Evolutionary conservation across 306 rosid species (phyloP), one percentile per base, ranked within the genome.

Genomic region (Notholithocarpus densiflorus): DNA sequence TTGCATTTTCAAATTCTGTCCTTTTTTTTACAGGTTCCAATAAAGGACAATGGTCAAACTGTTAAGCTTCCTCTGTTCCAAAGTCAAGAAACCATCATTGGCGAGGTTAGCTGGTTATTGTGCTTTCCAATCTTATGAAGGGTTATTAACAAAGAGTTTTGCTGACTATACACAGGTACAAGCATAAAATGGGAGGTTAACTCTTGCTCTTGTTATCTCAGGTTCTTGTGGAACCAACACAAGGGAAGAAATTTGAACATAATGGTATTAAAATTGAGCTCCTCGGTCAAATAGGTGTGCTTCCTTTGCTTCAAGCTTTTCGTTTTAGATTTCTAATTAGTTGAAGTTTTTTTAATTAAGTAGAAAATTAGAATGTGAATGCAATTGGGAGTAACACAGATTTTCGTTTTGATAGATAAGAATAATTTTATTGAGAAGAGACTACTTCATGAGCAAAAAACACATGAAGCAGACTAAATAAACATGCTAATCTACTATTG

Each of bases 281-380:
- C 32, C 90, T 87, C 29, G 87, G 90, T 55, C 90, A 81, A 76
- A 87, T 84, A 81, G 90, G 90, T 84, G 56, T 56, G 85, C 77
- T 81, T 75, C 31, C 75, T 72, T 51, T 5, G 32, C 14, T 64
- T 57, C 6, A 10, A 56, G 62, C 26, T 31, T 77, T 34, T 48
- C 17, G 26, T 29, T 76, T 29, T 40, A 66, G 60, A 27, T 51
- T 34, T 56, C 23, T 56, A 21, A 56, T 20, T 20, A 56, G 62
- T 56, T 21, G 10, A 14, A 56, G 26, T 56, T 56, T 21, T 56
- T n/a, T 56, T 56, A 18, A 56, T 56, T 21, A 56, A 56, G 26
- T 21, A 56, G 12, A 56, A 56, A 56, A 56, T 56, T 56, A 56
- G 61, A 56, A 7, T 48, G 17, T 48, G 61, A 19, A 9, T 56